These are phyloP conservation scores for Cytospora chrysosperma DNA, from an alignment of 2,329 filamentous ascomycete genomes.

Conservation along the genomic window DNA sequence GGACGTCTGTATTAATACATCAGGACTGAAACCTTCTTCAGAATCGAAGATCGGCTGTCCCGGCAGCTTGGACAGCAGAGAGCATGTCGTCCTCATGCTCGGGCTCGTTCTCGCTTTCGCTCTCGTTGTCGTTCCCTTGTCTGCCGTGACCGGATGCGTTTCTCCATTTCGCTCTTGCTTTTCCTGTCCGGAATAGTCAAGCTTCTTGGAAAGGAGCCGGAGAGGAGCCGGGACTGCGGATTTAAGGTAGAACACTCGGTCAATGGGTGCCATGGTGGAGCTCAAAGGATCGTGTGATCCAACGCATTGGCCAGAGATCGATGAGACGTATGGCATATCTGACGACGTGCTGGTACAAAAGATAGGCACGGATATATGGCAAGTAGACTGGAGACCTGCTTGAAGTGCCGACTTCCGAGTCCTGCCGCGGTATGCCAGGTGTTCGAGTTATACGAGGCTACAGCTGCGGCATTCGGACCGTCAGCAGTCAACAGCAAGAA, in stretches of 20 bases:
- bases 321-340: neutral
- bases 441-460: too few species aligned
- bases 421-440: too few species aligned
- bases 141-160: too few species aligned
- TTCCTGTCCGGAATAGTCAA: neutral
- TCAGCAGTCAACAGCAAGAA: too few species aligned
- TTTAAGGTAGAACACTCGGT: neutral
- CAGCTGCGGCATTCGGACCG: too few species aligned
- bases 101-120: neutral
- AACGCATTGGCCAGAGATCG: neutral
- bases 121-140: too few species aligned
- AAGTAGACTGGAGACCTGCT: too few species aligned
- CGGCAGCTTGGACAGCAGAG: constrained; percentile 9
- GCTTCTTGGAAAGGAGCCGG: constrained; percentile 6
- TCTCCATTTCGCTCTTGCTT: neutral
- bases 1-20: neutral
- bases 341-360: neutral
- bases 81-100: neutral
- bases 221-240: constrained; percentile 11
- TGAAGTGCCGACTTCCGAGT: too few species aligned
- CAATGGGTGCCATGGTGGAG: neutral
- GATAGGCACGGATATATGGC: neutral
- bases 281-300: neutral
- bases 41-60: constrained; percentile 13
- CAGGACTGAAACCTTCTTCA: constrained; percentile 9